These are phyloP conservation scores for Larix sibirica DNA, from an alignment of 83 land plant genomes.

Conservation along the genomic window DNA sequence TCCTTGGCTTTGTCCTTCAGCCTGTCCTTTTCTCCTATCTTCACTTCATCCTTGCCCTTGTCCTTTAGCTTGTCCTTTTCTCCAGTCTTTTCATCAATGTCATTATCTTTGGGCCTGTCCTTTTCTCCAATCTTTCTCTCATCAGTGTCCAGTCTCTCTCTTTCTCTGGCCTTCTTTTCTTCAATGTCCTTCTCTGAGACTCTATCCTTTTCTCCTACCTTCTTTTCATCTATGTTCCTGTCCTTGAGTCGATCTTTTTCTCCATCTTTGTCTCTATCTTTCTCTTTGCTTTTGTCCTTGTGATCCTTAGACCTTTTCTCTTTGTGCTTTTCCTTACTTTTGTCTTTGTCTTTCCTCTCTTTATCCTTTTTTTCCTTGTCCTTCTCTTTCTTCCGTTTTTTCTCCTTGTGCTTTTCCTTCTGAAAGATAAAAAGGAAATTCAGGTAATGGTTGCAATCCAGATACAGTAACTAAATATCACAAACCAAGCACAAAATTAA, in stretches of 20 bases:
- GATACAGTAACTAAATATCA: background rate
- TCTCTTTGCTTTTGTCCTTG: slow-evolving; percentile 14
- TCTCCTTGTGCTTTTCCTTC: slow-evolving; percentile 18
- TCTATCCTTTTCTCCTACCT: background rate
- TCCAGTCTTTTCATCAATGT: slow-evolving; percentile 7
- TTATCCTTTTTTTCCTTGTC: slow-evolving; percentile 18
- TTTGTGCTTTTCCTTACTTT: slow-evolving; percentile 10
- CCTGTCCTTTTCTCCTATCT: slow-evolving; percentile 10
- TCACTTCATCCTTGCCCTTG: background rate
- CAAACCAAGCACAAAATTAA: background rate
- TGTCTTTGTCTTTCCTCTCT: slow-evolving; percentile 16
- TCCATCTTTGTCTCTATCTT: slow-evolving; percentile 12
- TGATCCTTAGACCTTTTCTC: slow-evolving; percentile 6
- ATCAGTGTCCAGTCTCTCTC: background rate
- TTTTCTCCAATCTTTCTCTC: background rate
- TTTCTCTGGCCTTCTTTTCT: background rate
- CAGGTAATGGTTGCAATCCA: background rate
- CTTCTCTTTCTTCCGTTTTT: slow-evolving; percentile 3
- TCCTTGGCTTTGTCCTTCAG: slow-evolving; percentile 2
- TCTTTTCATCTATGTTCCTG: slow-evolving; percentile 11
- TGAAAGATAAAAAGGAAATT: background rate
- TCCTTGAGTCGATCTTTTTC: slow-evolving; percentile 12
- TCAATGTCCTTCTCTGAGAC: background rate
- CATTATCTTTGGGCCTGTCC: background rate
- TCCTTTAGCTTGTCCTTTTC: slow-evolving; percentile 14